phyloP scores from a whole-genome alignment of 805 yeast genomes.

The Yamadazyma philogaea region DNA sequence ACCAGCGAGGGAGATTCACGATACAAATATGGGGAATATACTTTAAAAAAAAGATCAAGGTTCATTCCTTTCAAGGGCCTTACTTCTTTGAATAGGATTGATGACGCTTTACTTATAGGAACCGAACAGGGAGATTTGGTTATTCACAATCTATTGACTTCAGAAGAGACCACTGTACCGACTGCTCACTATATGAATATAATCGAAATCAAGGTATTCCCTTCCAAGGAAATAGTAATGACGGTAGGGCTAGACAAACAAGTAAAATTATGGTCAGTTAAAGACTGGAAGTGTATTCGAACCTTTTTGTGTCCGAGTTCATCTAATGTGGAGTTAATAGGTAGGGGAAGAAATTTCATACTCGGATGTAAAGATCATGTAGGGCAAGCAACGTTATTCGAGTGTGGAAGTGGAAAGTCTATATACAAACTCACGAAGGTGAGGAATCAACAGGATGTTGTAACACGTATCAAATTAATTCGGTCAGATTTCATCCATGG shows the following conservation, averaged over 20 bases:
- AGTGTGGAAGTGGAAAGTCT: constrained; percentile 54
- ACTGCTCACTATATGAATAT: constrained; percentile 55
- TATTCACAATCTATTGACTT: constrained; percentile 10
- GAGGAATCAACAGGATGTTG: constrained; percentile 18
- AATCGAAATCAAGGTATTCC: constrained; percentile 48
- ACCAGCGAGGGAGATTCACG: neutral
- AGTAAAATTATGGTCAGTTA: constrained; percentile 59
- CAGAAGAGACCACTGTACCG: constrained; percentile 5
- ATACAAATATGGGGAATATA: constrained; percentile 4
- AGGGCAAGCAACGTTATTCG: constrained; percentile 65
- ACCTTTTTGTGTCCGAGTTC: constrained; percentile 50
- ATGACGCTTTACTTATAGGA: constrained; percentile 13
- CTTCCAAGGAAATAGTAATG: constrained; percentile 60
- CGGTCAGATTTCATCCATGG: constrained; percentile 5
- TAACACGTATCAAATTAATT: constrained; percentile 13
- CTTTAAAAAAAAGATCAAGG: constrained; percentile 4
- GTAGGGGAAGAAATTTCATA: constrained; percentile 64
- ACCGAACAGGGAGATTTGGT: constrained; percentile 14
- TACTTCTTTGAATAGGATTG: constrained; percentile 8
- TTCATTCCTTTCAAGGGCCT: constrained; percentile 6
- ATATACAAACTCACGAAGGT: constrained; percentile 35
- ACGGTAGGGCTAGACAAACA: constrained; percentile 59
- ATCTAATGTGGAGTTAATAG: constrained; percentile 44
- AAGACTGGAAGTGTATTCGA: constrained; percentile 44
- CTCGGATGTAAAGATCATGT: constrained; percentile 45